Conservation (phyloP, 2,329 filamentous ascomycete species). For the Aspergillus unguis region DNA sequence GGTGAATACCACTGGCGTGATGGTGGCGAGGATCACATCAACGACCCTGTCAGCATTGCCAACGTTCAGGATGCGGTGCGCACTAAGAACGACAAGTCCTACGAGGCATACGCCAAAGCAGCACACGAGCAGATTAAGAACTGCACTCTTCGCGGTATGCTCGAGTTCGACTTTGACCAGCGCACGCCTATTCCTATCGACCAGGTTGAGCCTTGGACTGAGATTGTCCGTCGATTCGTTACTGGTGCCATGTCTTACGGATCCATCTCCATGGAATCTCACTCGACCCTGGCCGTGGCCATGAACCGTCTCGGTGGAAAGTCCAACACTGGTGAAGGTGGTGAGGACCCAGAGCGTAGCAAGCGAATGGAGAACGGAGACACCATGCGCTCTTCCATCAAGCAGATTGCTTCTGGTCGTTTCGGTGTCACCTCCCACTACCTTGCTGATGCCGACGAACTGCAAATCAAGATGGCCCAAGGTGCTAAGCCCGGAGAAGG, state of each 20-base stretch:
- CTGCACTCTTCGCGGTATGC: conserved; percentile 87
- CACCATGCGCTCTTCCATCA: conserved; percentile 95
- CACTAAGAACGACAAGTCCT: conserved; percentile 97
- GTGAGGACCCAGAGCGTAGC: conserved; percentile 89
- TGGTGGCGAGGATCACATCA: conserved; percentile 90
- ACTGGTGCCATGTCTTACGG: conserved; percentile 98
- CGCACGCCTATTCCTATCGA: conserved; percentile 83
- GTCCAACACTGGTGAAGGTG: conserved; percentile 96
- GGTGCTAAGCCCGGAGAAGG: conserved; percentile 97
- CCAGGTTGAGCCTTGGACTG: conserved; percentile 96
- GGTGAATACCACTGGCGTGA: conserved; percentile 99
- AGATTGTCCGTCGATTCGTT: conserved; percentile 93
- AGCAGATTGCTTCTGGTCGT: conserved; percentile 92
- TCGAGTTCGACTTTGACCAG: conserved; percentile 95
- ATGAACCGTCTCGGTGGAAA: conserved; percentile 97
- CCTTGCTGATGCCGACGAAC: conserved; percentile 88
- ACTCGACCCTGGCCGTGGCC: conserved; percentile 89
- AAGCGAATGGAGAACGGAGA: conserved; percentile 85
- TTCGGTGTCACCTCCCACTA: conserved; percentile 96
- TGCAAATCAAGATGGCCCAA: conserved; percentile 99
- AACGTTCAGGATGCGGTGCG: conserved; percentile 96
- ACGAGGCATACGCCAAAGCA: conserved; percentile 89
- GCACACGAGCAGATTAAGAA: conserved; percentile 97
- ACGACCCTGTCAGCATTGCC: conserved; percentile 90
- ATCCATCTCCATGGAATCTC: conserved; percentile 97